phyloP scores from a whole-genome alignment of 371 early-diverging fungal genomes.

The Rhizopus microsporus region DNA sequence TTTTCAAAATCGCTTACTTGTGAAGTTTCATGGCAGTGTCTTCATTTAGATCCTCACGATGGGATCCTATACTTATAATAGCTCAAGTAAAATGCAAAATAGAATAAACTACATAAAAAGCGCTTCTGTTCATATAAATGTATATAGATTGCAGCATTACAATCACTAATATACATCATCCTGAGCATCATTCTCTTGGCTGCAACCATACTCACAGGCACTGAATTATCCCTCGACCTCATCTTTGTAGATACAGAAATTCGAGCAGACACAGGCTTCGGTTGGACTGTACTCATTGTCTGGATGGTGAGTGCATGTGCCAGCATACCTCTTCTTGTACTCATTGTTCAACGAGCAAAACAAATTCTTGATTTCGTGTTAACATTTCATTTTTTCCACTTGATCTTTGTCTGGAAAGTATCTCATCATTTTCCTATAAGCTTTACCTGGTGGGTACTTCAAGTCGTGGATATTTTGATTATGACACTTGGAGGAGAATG shows the following conservation, averaged over 20 bases:
- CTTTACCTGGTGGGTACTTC: slow-evolving; percentile 73
- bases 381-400: slow-evolving; percentile 74
- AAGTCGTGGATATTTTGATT: slow-evolving; percentile 52
- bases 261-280: slow-evolving; percentile 69
- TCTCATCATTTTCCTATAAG: slow-evolving; percentile 60
- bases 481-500: slow-evolving; percentile 82
- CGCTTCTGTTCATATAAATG: not conserved
- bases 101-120: not conserved
- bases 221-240: slow-evolving; percentile 66
- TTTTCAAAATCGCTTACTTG: no score
- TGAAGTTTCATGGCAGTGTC: slow-evolving; percentile 12
- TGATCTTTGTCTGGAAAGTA: slow-evolving; percentile 62
- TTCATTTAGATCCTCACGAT: slow-evolving; percentile 46
- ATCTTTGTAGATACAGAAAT: slow-evolving; percentile 65
- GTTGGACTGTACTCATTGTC: slow-evolving; percentile 72
- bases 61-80: slow-evolving; percentile 52
- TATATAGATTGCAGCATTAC: slow-evolving; percentile 58
- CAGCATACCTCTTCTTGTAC: slow-evolving; percentile 55
- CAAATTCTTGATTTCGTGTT: slow-evolving; percentile 81
- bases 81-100: slow-evolving; percentile 35
- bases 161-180: slow-evolving; percentile 64
- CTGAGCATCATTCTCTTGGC: slow-evolving; percentile 56
- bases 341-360: slow-evolving; percentile 78
- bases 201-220: slow-evolving; percentile 63
- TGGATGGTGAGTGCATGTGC: slow-evolving; percentile 62